Evolutionary conservation across 2,329 filamentous ascomycete genomes (phyloP).

Genomic region (Gnomoniopsis smithogilvyi): DNA sequence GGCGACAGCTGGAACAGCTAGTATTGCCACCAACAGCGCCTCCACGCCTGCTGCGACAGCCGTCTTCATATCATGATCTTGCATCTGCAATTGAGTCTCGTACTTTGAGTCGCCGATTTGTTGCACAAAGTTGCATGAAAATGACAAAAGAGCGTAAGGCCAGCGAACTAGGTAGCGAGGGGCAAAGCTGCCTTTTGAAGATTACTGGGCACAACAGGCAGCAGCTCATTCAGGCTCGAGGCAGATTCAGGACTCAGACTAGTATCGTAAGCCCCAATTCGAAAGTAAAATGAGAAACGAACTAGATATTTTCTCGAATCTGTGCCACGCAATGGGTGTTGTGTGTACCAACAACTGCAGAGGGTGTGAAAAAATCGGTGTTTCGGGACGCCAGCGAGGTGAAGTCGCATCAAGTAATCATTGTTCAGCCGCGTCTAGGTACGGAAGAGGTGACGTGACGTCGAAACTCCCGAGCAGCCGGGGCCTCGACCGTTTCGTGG

Average conservation of each 20-base stretch:
- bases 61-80: conserved; percentile 6
- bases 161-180: not conserved
- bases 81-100: conserved; percentile 5
- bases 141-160: not conserved
- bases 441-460: not conserved
- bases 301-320: not conserved
- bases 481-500: too few relatives aligned
- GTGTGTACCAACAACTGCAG: not conserved
- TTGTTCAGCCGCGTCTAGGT: not conserved
- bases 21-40: conserved; percentile 13
- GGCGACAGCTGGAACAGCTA: conserved; percentile 21
- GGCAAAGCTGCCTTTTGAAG: too few relatives aligned
- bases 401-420: not conserved
- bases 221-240: too few relatives aligned
- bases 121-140: not conserved
- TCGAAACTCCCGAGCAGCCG: not conserved
- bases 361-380: not conserved
- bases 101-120: not conserved
- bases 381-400: not conserved
- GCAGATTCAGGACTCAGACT: not conserved
- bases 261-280: not conserved
- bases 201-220: too few relatives aligned
- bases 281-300: not conserved
- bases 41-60: conserved; percentile 9
- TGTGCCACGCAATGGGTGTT: not conserved